These are phyloP conservation scores for Pichia sp. DNA, from an alignment of 1,139 yeast genomes.

Conservation along the genomic window DNA sequence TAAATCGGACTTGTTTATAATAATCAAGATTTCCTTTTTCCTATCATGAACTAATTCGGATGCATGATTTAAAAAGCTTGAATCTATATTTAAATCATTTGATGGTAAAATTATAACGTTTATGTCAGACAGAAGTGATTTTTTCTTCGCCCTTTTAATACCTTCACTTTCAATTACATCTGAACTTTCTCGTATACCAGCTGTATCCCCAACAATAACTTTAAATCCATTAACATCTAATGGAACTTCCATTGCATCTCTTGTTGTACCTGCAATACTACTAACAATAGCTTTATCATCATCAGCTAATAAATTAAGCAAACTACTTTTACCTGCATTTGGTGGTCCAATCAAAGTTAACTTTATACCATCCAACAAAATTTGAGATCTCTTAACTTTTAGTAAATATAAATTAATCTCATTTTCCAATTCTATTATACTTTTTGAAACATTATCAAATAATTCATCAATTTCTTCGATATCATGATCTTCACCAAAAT, in stretches of 20 bases:
- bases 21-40: conserved; percentile 33
- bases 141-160: conserved; percentile 62
- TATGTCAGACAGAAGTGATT: conserved; percentile 55
- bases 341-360: conserved; percentile 84
- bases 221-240: conserved; percentile 80
- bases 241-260: conserved; percentile 81
- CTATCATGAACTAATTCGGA: conserved; percentile 24
- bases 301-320: conserved; percentile 65
- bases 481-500: conserved; percentile 94
- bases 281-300: conserved; percentile 90
- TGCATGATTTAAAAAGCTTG: conserved; percentile 34
- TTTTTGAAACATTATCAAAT: conserved; percentile 42
- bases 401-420: conserved; percentile 46
- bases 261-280: conserved; percentile 87
- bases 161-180: conserved; percentile 70
- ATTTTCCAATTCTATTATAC: conserved; percentile 35
- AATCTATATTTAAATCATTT: conserved; percentile 26
- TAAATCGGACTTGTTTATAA: conserved; percentile 61
- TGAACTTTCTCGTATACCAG: conserved; percentile 72
- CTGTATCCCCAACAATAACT: conserved; percentile 84
- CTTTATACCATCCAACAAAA: conserved; percentile 67
- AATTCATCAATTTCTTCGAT: conserved; percentile 51
- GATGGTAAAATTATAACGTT: conserved; percentile 48
- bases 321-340: conserved; percentile 91
- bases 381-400: conserved; percentile 52